Evolutionary conservation across 176 grass and related monocot species (phyloP), one percentile per base, ranked within the genome.

Genomic region (Musa troglodytarum): DNA sequence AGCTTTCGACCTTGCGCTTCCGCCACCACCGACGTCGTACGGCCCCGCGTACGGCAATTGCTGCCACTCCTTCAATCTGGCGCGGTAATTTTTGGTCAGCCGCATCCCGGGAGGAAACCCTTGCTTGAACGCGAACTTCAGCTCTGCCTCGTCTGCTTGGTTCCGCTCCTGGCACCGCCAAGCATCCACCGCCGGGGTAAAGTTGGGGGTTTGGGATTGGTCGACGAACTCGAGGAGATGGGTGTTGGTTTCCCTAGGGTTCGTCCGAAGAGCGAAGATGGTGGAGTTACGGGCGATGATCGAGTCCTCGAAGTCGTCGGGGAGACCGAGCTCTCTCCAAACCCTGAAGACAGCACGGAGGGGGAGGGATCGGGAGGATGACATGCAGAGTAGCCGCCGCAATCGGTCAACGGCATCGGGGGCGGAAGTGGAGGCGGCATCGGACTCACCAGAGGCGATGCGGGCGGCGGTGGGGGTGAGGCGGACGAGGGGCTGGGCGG

Each of bases 271-370:
- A 58, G 77, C 34, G 64, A 97, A 97, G 54, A 90, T 69, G 13
- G 78, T 64, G 24, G 85, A 79, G 62, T 88, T 85, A 34, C 14
- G 29, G 24, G 72, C 86, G 70, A 93, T 23, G 54, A 91, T 77
- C 2, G 86, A 87, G 14, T 71, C 86, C 86, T 89, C 95, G 52
- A 97, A 92, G 63, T 90, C 87, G 52, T 89, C 86, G 11, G 90
- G 88, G 34, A 98, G 86, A 10, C 87, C 90, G 34, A 98, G 90
- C 76, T 91, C 95, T 52, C 86, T 83, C 86, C 95, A 93, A 51
- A 93, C 83, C 62, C 84, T 84, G 74, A 93, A 89, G n/a, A 98
- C 50, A 14, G 86, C 86, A 21, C 90, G 88, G 34, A 98, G 84
- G 0, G 90, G 88, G 49, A 98, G 75, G 8, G 77, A 79, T 49